phyloP scores from a whole-genome alignment of 2,329 filamentous ascomycete genomes.

The Alternaria viburni region DNA sequence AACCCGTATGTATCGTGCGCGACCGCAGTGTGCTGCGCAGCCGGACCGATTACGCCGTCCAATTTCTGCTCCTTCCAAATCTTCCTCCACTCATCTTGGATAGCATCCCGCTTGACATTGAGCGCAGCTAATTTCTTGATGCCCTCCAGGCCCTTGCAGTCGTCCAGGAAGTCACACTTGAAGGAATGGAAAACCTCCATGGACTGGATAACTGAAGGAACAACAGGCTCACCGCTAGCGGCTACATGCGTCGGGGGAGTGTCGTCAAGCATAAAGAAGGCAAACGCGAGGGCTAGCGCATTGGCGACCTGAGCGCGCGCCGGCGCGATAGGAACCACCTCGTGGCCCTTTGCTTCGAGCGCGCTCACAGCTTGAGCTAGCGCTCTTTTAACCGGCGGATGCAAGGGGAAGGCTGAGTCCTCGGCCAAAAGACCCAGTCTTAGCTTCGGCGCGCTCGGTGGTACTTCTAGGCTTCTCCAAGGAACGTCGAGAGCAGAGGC shows the following conservation, averaged over 20 bases:
- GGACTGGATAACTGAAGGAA: constrained; percentile 1
- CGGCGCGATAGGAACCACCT: background rate
- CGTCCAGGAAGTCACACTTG: background rate
- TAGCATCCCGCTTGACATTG: constrained; percentile 3
- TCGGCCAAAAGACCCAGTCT: constrained; percentile 6
- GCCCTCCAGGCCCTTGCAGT: background rate
- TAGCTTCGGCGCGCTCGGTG: background rate
- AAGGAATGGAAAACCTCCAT: background rate
- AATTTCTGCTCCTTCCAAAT: constrained; percentile 5
- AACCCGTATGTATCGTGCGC: constrained; percentile 8
- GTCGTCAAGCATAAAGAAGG: constrained; percentile 1
- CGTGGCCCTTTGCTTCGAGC: constrained; percentile 5
- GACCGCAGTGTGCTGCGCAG: constrained; percentile 5
- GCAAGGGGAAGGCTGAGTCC: constrained; percentile 5
- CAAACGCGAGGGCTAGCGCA: background rate
- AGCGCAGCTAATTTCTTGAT: constrained; percentile 1
- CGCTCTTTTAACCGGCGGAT: constrained; percentile 11
- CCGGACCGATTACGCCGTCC: constrained; percentile 4
- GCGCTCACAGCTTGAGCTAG: background rate
- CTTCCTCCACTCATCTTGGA: background rate
- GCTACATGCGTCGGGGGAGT: background rate
- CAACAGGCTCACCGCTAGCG: background rate
- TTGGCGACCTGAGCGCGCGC: constrained; percentile 1
- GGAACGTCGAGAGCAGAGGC: constrained; percentile 4
- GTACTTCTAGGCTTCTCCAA: background rate